Conservation (phyloP, 2,329 filamentous ascomycete genomes). For the Stachybotrys chartarum region DNA sequence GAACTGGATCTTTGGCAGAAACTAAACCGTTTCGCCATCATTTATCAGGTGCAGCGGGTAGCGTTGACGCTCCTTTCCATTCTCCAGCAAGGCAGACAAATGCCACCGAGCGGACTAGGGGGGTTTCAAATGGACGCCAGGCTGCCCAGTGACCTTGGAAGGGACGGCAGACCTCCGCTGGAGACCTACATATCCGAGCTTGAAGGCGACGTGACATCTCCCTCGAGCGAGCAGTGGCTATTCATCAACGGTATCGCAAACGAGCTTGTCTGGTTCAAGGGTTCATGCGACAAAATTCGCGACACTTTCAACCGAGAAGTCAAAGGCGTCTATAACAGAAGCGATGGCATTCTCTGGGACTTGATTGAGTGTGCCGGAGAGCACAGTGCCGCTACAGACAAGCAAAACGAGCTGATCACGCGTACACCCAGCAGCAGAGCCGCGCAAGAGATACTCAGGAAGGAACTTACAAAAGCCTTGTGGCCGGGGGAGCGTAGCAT, state of each 20-base stretch:
- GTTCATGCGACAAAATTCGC: slow-evolving; percentile 3
- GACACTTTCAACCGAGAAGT: slow-evolving; percentile 5
- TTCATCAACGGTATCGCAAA: background rate
- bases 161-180: background rate
- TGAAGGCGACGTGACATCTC: background rate
- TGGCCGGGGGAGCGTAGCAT: background rate
- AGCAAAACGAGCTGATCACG: slow-evolving; percentile 3
- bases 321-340: slow-evolving; percentile 7
- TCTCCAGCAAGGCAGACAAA: background rate
- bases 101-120: background rate
- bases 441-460: slow-evolving; percentile 1
- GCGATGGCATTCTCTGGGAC: slow-evolving; percentile 9
- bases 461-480: background rate
- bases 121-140: background rate
- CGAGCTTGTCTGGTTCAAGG: background rate
- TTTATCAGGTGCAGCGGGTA: background rate
- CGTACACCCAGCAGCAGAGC: background rate
- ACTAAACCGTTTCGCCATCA: background rate
- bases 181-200: background rate
- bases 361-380: slow-evolving; percentile 6
- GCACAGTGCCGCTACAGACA: slow-evolving; percentile 1
- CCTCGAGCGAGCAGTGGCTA: background rate
- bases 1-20: background rate
- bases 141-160: background rate
- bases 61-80: background rate